Base-by-base conservation (phyloP, 495 filamentous ascomycete genomes). In the Ramalina intermedia region DNA sequence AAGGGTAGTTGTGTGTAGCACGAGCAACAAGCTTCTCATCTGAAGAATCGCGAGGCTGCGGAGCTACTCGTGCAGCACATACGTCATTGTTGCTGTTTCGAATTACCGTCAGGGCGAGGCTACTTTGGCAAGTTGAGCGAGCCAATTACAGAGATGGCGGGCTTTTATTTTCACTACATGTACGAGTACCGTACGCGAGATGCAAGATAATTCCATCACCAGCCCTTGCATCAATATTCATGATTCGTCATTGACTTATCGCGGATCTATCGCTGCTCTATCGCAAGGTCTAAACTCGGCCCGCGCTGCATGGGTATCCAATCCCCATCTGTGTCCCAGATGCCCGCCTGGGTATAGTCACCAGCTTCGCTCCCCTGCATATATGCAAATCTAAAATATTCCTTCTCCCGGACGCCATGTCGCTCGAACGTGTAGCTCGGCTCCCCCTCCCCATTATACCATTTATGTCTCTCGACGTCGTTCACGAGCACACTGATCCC, bases 401-500 rank as follows among this genome's bases (percentile, higher is more conserved):
- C 76, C 48, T 65, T 66, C 46, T 71, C 58, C 62, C 48, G 20
- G 7, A 57, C 50, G 18, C 51, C 11, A 8, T 40, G 12, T 39
- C 58, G 40, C 3, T 60, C 42, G 36, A 58, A 55, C 41, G 49
- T 59, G n/a, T 69, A 53, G 7, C 53, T 6, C 9, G 49, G 38
- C n/a, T 55, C 55, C 16, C 53, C 67, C 46, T 75, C 71, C 43
- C 74, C 71, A 3, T 72, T 49, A 50, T 75, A 87, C 6, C 73
- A 74, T 9, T 80, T 66, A 63, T 78, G 90, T 49, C 89, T 69
- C 63, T 98, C 91, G 0, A 98, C 91, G 52, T 98, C 91, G 58
- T 98, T 95, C 21, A 98, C 82, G 1, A 98, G 66, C 16, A 96
- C 78, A 51, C 85, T 90, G 16, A 96, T 70, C 0, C 90, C 91